Conservation (phyloP, 805 yeast species). For the Debaryomyces hansenii region DNA sequence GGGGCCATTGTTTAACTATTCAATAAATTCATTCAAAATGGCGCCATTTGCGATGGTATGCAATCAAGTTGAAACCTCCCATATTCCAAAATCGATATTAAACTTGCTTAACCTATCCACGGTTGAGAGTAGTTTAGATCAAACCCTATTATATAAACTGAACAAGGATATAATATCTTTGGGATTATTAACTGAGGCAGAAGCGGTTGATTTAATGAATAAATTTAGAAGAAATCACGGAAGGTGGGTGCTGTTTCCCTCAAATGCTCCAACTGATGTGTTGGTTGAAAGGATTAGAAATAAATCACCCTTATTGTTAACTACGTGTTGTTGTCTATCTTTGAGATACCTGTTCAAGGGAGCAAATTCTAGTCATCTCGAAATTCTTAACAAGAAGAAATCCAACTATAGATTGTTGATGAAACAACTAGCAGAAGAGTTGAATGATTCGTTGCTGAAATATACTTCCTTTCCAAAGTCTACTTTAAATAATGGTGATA, state of each 20-base stretch:
- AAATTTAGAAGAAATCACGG: conserved; percentile 69
- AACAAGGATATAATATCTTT: conserved; percentile 50
- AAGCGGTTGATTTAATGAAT: conserved; percentile 51
- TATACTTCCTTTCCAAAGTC: conserved; percentile 23
- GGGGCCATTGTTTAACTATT: conserved; percentile 19
- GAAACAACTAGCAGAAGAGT: conserved; percentile 48
- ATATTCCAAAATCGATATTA: conserved; percentile 36
- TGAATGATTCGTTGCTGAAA: conserved; percentile 43
- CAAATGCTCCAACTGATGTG: conserved; percentile 44
- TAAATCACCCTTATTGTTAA: conserved; percentile 62
- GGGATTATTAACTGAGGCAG: conserved; percentile 48
- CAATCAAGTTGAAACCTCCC: conserved; percentile 25
- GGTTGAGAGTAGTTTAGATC: conserved; percentile 2
- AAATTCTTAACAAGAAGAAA: conserved; percentile 17
- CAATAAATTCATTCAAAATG: conserved; percentile 34
- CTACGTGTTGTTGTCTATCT: conserved; percentile 64
- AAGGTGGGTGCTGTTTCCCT: conserved; percentile 76
- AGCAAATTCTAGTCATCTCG: conserved; percentile 24
- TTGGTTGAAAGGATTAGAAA: conserved; percentile 49
- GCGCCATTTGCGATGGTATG: conserved; percentile 48
- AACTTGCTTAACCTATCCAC: conserved; percentile 22
- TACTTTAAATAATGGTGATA: conserved; percentile 20
- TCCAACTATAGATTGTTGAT: conserved; percentile 45
- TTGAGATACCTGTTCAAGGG: conserved; percentile 46
- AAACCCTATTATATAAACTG: conserved; percentile 13